These are phyloP conservation scores for Tanacetum coccineum DNA, from an alignment of 129 eudicot species.

Conservation along the genomic window DNA sequence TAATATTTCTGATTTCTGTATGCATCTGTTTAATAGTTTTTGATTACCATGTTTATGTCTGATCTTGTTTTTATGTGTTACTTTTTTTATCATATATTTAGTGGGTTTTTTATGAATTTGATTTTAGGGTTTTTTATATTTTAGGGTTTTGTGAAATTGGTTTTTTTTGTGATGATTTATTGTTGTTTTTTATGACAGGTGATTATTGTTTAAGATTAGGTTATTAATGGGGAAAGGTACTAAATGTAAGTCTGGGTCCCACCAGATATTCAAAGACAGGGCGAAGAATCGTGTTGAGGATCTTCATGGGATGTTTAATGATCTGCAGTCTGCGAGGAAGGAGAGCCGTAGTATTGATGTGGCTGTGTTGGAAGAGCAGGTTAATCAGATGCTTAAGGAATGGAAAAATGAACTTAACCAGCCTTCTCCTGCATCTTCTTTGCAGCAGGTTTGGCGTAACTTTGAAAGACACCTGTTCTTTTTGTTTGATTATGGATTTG, in stretches of 20 bases:
- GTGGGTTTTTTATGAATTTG: no score
- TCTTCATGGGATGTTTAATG: slow-evolving; percentile 71
- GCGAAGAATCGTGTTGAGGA: slow-evolving; percentile 95
- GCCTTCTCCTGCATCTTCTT: slow-evolving; percentile 88
- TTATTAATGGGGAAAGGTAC: slow-evolving; percentile 53
- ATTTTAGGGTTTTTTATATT: no score
- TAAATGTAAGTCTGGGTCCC: slow-evolving; percentile 72
- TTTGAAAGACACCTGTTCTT: neutral
- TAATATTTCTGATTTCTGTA: no score
- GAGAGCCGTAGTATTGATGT: slow-evolving; percentile 81
- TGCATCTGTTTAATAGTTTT: no score
- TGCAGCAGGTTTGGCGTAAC: slow-evolving; percentile 42
- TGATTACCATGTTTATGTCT: no score
- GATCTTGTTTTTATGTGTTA: no score
- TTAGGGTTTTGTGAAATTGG: neutral
- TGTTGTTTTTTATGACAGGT: slow-evolving; percentile 25
- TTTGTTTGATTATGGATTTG: neutral
- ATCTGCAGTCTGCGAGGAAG: slow-evolving; percentile 86
- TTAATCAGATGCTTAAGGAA: slow-evolving; percentile 87
- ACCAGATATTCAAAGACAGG: slow-evolving; percentile 77
- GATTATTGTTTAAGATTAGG: slow-evolving; percentile 19
- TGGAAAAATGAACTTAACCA: slow-evolving; percentile 90
- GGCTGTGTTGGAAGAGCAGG: slow-evolving; percentile 83
- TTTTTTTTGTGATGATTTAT: slow-evolving; percentile 1
- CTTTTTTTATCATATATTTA: no score